Evolutionary conservation across 169 alveolate species (phyloP), one percentile per base, ranked within the genome.

Genomic region (Neospora caninum): DNA sequence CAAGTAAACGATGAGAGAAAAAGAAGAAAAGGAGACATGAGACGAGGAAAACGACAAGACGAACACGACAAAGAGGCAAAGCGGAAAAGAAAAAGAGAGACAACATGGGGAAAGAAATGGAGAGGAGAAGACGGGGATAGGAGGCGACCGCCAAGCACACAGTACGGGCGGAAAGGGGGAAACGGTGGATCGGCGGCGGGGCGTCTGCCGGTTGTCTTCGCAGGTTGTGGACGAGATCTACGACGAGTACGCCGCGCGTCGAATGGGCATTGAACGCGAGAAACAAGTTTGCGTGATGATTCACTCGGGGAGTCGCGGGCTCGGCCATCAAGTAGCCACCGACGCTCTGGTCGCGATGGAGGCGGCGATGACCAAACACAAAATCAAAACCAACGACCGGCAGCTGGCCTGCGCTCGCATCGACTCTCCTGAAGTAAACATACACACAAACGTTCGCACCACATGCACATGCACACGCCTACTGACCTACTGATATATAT

Each of bases 281-380:
- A 96, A 95, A 78, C 98, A 97, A 91, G 97, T 97, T 18, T 97
- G 98, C 87, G 93, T 98, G 89, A 98, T 98, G 99, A 96, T 97
- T 64, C 99, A 98, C 93, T 96, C 98, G 42, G 99, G 99, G 0
- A 96, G 98, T 93, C 95, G 99, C 42, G 99, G 99, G 4, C 91
- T 98, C 92, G 99, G 99, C 25, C 99, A 98, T 91, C 99, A 98
- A 92, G 96, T 95, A 27, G 97, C 97, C n/a, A 97, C 98, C 0
- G 98, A 98, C 88, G 98, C 99, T 0, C 96, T 97, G 64, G 97
- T 97, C 45, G 98, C 96, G 88, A 98, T 97, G 98, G 98, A 97
- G 94, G 88, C 96, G 73, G 96, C 95, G 20, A 95, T 95, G 95
- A 69, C 9, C 16, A 80, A 91, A 53, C 69, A 89, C 80, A 91